Percentiles rank a stretch among this genome's conserved stretches.
These are phyloP conservation scores for Solanum hybrid DNA, from an alignment of 305 asterid species.

Conservation along the genomic window DNA sequence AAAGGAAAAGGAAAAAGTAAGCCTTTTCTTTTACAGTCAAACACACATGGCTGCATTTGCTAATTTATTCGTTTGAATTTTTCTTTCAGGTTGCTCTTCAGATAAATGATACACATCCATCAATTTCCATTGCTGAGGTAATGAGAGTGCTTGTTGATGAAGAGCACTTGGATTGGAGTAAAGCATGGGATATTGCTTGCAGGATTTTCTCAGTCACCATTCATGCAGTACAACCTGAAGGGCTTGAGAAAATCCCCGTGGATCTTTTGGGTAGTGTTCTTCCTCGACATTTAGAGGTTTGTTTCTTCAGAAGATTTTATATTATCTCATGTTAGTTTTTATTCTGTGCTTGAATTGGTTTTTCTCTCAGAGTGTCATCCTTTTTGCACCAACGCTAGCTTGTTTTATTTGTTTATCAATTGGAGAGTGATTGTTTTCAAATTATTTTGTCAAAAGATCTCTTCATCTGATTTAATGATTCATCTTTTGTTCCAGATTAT, in stretches of 20 bases:
- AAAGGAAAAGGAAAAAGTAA: not conserved
- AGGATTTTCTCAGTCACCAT: slow-evolving; percentile 36
- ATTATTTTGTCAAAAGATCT: not conserved
- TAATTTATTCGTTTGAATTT: not conserved
- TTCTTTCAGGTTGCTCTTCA: slow-evolving; percentile 41
- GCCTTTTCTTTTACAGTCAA: not conserved
- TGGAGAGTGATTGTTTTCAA: not conserved
- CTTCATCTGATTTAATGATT: not conserved
- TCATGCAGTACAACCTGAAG: slow-evolving; percentile 40
- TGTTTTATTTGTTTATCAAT: not conserved
- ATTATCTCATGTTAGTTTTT: not conserved
- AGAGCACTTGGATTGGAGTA: slow-evolving; percentile 33
- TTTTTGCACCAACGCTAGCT: not conserved
- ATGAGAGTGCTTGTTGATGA: slow-evolving; percentile 45
- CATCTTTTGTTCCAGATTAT: slow-evolving; percentile 27
- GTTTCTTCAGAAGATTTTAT: slow-evolving; percentile 10
- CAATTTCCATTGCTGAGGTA: slow-evolving; percentile 29
- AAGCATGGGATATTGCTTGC: slow-evolving; percentile 35
- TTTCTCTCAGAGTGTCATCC: not conserved
- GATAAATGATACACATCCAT: slow-evolving; percentile 45
- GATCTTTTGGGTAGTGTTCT: slow-evolving; percentile 44
- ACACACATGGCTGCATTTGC: not conserved
- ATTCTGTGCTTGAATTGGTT: not conserved
- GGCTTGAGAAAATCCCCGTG: slow-evolving; percentile 39
- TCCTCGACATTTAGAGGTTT: slow-evolving; percentile 41